These are phyloP conservation scores for Globisporangium apiculatum DNA, from an alignment of 352 stramenopile genomes.

Conservation along the genomic window DNA sequence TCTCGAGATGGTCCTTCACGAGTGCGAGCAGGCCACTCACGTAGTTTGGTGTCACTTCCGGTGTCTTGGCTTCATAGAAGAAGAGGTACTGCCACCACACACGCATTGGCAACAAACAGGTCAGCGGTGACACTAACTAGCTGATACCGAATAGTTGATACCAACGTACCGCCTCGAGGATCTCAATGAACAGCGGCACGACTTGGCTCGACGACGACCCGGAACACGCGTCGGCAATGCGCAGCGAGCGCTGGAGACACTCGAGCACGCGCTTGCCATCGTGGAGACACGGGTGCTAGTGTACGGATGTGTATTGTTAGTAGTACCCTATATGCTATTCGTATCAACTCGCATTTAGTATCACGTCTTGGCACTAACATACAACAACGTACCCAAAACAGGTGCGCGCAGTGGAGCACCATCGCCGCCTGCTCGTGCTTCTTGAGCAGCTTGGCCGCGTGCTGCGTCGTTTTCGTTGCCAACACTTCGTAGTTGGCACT, in stretches of 20 bases:
- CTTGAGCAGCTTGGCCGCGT: slow-evolving; percentile 93
- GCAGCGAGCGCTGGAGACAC: slow-evolving; percentile 94
- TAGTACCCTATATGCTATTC: too few relatives aligned
- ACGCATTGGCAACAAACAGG: too few relatives aligned
- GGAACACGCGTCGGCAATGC: slow-evolving; percentile 90
- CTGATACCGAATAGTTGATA: not conserved
- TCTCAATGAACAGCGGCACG: slow-evolving; percentile 94
- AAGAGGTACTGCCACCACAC: slow-evolving; percentile 73
- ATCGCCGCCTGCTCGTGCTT: slow-evolving; percentile 95
- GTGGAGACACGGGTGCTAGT: slow-evolving; percentile 61
- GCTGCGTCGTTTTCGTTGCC: slow-evolving; percentile 96
- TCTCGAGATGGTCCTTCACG: slow-evolving; percentile 92
- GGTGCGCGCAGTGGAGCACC: slow-evolving; percentile 91
- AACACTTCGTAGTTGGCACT: slow-evolving; percentile 92
- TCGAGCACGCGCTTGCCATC: slow-evolving; percentile 94
- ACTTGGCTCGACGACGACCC: slow-evolving; percentile 64
- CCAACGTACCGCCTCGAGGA: slow-evolving; percentile 81
- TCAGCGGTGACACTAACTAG: too few relatives aligned
- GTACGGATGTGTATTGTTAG: not conserved
- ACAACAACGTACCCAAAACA: slow-evolving; percentile 89
- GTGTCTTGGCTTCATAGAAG: slow-evolving; percentile 88
- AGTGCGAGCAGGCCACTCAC: slow-evolving; percentile 74
- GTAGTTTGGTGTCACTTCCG: slow-evolving; percentile 66
- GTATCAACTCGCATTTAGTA: too few relatives aligned
- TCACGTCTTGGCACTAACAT: too few relatives aligned